A percentile compares a stretch with the other conserved stretches of the same genome.
These are phyloP conservation scores for Hypericum androsaemum DNA, from an alignment of 345 rosid species.

Conservation along the genomic window DNA sequence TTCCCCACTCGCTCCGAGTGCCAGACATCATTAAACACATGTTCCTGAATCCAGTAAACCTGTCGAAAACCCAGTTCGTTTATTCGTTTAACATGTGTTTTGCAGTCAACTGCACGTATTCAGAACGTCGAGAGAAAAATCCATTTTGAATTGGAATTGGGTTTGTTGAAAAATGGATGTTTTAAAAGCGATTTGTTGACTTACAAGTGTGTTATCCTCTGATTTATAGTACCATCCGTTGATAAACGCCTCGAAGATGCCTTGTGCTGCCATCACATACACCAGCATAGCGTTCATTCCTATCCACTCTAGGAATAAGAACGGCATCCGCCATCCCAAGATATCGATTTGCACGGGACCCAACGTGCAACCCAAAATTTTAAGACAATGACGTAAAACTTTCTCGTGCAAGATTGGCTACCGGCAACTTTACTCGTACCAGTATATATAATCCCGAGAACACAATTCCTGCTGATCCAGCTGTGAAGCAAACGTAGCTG, in stretches of 20 bases:
- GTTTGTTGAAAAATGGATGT: too few relatives aligned
- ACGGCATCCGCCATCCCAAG: slow-evolving; percentile 41
- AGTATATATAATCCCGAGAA: slow-evolving; percentile 47
- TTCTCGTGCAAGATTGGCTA: too few relatives aligned
- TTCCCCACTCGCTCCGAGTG: slow-evolving; percentile 43
- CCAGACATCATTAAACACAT: slow-evolving; percentile 48
- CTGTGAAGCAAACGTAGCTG: slow-evolving; percentile 57
- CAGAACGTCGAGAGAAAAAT: too few relatives aligned
- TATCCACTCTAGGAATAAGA: slow-evolving; percentile 58
- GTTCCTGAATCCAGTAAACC: slow-evolving; percentile 51
- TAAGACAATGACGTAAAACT: too few relatives aligned
- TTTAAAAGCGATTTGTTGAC: slow-evolving; percentile 6
- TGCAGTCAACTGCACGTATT: too few relatives aligned
- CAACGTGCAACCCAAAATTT: not conserved
- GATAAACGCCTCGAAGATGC: slow-evolving; percentile 44
- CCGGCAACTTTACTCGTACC: slow-evolving; percentile 19
- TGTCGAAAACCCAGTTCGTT: slow-evolving; percentile 7
- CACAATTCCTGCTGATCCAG: slow-evolving; percentile 50
- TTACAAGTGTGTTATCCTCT: slow-evolving; percentile 40
- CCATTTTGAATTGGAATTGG: too few relatives aligned
- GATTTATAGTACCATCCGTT: slow-evolving; percentile 55
- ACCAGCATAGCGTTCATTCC: slow-evolving; percentile 71
- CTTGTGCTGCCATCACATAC: slow-evolving; percentile 56
- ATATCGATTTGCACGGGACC: slow-evolving; percentile 40
- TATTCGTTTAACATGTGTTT: too few relatives aligned